Percentiles rank a stretch among this genome's conserved stretches.
Conservation (phyloP, 1,284 basidiomycete genomes). For the Leccinum variabile region DNA sequence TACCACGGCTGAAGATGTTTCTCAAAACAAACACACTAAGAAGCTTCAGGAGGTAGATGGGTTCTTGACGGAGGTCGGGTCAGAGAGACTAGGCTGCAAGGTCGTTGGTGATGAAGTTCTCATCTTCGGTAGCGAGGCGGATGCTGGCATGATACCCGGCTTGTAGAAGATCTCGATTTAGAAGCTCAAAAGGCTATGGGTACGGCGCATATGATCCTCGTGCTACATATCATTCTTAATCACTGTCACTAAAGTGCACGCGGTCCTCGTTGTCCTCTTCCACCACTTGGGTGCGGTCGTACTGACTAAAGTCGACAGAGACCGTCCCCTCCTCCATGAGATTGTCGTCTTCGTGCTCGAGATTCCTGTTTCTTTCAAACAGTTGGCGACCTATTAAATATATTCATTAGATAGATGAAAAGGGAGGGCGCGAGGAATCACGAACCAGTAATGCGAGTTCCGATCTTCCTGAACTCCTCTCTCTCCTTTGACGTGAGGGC, state of each 20-base stretch:
- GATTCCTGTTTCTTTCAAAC: constrained; percentile 78
- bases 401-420: constrained; percentile 10
- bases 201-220: constrained; percentile 15
- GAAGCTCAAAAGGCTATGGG: constrained; percentile 17
- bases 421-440: constrained; percentile 7
- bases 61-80: constrained; percentile 51
- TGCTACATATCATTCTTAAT: constrained; percentile 42
- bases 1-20: constrained; percentile 55
- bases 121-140: constrained; percentile 40
- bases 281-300: constrained; percentile 64
- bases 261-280: constrained; percentile 62
- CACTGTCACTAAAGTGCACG: constrained; percentile 80
- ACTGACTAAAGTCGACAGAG: constrained; percentile 86
- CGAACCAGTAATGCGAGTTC: constrained; percentile 70
- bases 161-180: constrained; percentile 32
- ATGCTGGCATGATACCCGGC: constrained; percentile 44
- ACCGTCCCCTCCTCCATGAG: constrained; percentile 81
- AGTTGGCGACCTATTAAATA: constrained; percentile 74
- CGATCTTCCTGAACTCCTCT: constrained; percentile 79
- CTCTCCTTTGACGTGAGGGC: constrained; percentile 80
- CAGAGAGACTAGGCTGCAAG: constrained; percentile 43
- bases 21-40: constrained; percentile 36
- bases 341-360: constrained; percentile 68
- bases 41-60: constrained; percentile 52
- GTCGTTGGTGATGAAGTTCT: constrained; percentile 39